Conservation (phyloP, 2,329 filamentous ascomycete species). For the Ceratocystis harringtonii region DNA sequence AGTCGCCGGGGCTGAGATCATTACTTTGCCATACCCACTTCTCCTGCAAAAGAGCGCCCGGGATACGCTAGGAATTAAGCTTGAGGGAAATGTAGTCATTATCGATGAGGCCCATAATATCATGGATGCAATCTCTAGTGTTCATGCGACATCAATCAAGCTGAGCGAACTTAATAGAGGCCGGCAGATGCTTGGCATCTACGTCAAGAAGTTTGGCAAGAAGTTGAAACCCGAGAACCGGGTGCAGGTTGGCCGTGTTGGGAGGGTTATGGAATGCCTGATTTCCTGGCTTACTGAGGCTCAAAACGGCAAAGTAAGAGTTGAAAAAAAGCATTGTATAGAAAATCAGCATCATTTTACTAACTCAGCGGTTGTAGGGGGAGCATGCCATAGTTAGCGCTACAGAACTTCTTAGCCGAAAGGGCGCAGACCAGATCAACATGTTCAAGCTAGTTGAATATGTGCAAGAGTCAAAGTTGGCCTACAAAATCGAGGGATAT, state of each 20-base stretch:
- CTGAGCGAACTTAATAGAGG: conserved; percentile 58
- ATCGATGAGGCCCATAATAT: conserved; percentile 97
- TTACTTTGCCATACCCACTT: conserved; percentile 84
- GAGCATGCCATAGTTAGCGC: conserved; percentile 55
- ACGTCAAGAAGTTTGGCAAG: conserved; percentile 77
- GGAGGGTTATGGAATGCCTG: conserved; percentile 68
- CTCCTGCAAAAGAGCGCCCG: conserved; percentile 74
- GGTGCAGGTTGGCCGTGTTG: conserved; percentile 77
- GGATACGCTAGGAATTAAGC: conserved; percentile 70
- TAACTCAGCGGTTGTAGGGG: conserved; percentile 21
- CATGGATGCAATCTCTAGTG: conserved; percentile 82
- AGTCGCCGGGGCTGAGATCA: conserved; percentile 71
- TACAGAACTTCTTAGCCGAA: conserved; percentile 59
- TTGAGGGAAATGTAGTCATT: conserved; percentile 82
- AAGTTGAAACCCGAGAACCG: conserved; percentile 80
- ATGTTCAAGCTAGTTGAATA: conserved; percentile 78
- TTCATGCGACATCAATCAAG: conserved; percentile 65
- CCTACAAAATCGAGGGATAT: conserved; percentile 89
- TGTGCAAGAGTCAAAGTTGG: conserved; percentile 79
- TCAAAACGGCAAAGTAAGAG: conserved; percentile 32
- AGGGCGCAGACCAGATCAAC: conserved; percentile 90
- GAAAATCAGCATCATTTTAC: neutral
- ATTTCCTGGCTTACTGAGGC: conserved; percentile 49
- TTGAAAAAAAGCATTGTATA: neutral
- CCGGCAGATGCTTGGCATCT: conserved; percentile 60